Evolutionary conservation across 2,329 filamentous ascomycete species (phyloP).

Genomic region (Aspergillus thermomutatus): DNA sequence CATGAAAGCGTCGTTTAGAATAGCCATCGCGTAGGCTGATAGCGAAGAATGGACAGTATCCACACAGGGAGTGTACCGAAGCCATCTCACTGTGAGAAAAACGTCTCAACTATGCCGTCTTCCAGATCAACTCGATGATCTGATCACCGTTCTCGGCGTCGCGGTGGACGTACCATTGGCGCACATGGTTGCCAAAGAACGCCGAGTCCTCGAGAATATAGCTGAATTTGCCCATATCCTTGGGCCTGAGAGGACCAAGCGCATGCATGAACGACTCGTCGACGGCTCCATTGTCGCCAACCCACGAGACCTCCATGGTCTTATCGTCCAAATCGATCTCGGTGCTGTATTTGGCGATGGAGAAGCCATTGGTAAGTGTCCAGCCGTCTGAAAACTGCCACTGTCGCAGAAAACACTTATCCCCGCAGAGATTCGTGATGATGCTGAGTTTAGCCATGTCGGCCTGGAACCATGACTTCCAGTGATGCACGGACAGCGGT

Average conservation of each 20-base stretch:
- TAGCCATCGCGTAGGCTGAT: neutral
- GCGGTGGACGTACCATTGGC: conserved; percentile 55
- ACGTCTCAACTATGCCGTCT: conserved; percentile 11
- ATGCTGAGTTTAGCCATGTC: conserved; percentile 51
- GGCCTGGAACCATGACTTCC: conserved; percentile 58
- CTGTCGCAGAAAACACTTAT: conserved; percentile 55
- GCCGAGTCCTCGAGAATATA: conserved; percentile 49
- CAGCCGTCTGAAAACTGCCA: conserved; percentile 47
- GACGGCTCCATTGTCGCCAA: conserved; percentile 41
- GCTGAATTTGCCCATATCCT: conserved; percentile 50
- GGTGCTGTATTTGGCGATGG: conserved; percentile 50
- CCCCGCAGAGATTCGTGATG: conserved; percentile 53
- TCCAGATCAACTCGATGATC: conserved; percentile 40
- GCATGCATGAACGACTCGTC: conserved; percentile 50
- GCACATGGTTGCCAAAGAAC: conserved; percentile 43
- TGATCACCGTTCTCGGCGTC: conserved; percentile 40
- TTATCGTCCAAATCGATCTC: conserved; percentile 45
- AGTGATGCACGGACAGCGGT: conserved; percentile 61
- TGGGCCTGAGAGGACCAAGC: conserved; percentile 50
- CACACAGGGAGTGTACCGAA: neutral
- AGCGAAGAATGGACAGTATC: neutral
- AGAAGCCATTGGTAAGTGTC: conserved; percentile 60
- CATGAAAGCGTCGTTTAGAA: neutral
- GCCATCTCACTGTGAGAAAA: neutral
- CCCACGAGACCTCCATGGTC: conserved; percentile 54